A percentile compares a stretch with the other conserved stretches of the same genome.
phyloP scores from a whole-genome alignment of 805 yeast species.

The Scheffersomyces lignosus region DNA sequence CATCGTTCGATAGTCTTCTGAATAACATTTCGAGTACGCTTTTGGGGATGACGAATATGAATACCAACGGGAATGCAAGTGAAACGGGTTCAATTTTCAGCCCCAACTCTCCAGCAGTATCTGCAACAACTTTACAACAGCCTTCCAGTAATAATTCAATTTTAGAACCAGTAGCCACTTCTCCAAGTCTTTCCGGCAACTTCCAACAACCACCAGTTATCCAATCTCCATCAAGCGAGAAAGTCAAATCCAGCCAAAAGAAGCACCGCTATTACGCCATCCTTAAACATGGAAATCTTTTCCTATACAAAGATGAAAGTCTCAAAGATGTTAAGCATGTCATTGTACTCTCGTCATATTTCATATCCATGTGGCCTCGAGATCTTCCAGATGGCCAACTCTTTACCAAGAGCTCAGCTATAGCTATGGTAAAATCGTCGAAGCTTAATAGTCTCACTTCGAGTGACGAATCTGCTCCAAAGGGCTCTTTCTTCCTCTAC shows the following conservation, averaged over 20 bases:
- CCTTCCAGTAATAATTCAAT: neutral
- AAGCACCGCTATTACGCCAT: conserved; percentile 69
- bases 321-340: conserved; percentile 72
- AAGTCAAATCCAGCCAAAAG: conserved; percentile 27
- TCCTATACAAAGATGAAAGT: conserved; percentile 73
- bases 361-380: conserved; percentile 87
- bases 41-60: conserved; percentile 2
- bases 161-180: neutral
- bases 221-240: conserved; percentile 2
- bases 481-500: conserved; percentile 58
- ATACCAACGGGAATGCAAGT: neutral
- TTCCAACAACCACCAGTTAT: neutral
- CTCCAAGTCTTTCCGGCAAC: neutral
- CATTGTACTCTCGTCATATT: conserved; percentile 67
- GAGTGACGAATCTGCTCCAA: conserved; percentile 25
- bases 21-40: conserved; percentile 2
- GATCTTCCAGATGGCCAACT: conserved; percentile 69
- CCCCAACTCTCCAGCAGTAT: conserved; percentile 1
- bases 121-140: neutral
- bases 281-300: conserved; percentile 82
- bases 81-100: too few relatives aligned
- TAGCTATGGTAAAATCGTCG: conserved; percentile 57
- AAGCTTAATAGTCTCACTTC: conserved; percentile 2
- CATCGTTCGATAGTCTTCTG: conserved; percentile 5
- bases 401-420: conserved; percentile 77